These are phyloP conservation scores for Artemisia tridentata DNA, from an alignment of 129 eudicot species.

Conservation along the genomic window DNA sequence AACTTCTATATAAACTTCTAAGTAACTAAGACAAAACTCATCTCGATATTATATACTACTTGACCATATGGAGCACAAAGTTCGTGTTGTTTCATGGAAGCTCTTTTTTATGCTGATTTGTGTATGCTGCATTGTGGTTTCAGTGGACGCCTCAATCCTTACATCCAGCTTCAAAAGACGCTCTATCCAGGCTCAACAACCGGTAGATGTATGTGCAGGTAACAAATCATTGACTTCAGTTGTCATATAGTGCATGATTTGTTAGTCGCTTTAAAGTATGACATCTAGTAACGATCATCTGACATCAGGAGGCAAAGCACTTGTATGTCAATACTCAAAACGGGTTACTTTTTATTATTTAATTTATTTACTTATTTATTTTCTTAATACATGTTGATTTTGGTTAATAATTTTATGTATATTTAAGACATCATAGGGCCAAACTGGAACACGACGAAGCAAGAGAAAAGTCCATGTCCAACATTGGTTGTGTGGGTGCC, in stretches of 20 bases:
- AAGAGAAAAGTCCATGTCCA: conserved; percentile 11
- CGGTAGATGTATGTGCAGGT: conserved; percentile 15
- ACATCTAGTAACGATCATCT: neutral
- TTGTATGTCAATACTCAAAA: neutral
- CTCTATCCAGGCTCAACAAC: conserved; percentile 1
- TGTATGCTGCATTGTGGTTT: neutral
- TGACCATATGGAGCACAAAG: conserved; percentile 16
- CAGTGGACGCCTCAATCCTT: neutral
- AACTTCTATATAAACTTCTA: neutral
- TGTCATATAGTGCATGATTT: neutral
- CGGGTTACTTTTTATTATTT: neutral
- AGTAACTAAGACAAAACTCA: neutral
- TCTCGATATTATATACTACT: neutral
- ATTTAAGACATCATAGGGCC: conserved; percentile 13
- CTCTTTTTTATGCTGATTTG: neutral
- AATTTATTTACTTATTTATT: neutral
- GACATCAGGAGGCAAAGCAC: neutral
- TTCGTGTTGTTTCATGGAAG: neutral
- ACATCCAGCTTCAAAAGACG: no score
- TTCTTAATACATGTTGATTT: neutral
- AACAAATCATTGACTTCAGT: neutral
- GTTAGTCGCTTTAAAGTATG: neutral
- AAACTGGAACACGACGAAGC: neutral
- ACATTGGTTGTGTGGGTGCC: conserved; percentile 21
- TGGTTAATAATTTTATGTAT: neutral